Evolutionary conservation across 306 rosid species (phyloP).

Genomic region (Prunus mume): DNA sequence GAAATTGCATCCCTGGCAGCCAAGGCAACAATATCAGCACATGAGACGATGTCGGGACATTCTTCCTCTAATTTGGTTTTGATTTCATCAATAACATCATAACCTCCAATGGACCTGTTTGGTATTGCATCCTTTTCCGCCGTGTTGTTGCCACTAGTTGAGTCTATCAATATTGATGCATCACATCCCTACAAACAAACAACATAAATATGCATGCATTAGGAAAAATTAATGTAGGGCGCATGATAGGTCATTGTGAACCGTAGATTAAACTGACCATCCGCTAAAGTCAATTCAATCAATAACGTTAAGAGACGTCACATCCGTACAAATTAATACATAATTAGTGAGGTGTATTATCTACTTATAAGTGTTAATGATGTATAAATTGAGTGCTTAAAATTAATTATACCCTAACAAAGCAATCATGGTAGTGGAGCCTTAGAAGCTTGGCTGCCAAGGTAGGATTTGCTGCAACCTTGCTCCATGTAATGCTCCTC

Average conservation of each 20-base stretch:
- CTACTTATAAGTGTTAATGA: too few species aligned
- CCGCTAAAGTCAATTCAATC: too few species aligned
- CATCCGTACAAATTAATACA: too few species aligned
- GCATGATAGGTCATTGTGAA: too few species aligned
- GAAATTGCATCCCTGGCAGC: slow-evolving; percentile 42
- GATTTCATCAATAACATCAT: slow-evolving; percentile 35
- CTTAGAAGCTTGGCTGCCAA: slow-evolving; percentile 36
- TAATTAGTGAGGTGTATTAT: too few species aligned
- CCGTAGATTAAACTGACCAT: too few species aligned
- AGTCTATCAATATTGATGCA: slow-evolving; percentile 34
- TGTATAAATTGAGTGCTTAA: too few species aligned
- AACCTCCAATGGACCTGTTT: slow-evolving; percentile 28
- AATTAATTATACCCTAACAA: slow-evolving; percentile 31
- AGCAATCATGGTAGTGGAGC: slow-evolving; percentile 48
- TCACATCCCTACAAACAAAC: slow-evolving; percentile 36
- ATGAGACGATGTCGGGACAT: slow-evolving; percentile 33
- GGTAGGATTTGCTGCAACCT: slow-evolving; percentile 14
- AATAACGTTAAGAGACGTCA: too few species aligned
- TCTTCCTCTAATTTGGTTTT: slow-evolving; percentile 26
- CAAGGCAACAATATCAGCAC: slow-evolving; percentile 39
- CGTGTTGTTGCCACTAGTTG: slow-evolving; percentile 9
- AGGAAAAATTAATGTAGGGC: neutral
- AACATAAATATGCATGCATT: neutral
- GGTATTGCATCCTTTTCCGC: slow-evolving; percentile 33
- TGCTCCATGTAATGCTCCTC: slow-evolving; percentile 7